Percentiles rank a stretch among this genome's conserved stretches.
Evolutionary conservation across 2,329 filamentous ascomycete species (phyloP).

Genomic region (Neoscytalidium dimidiatum): DNA sequence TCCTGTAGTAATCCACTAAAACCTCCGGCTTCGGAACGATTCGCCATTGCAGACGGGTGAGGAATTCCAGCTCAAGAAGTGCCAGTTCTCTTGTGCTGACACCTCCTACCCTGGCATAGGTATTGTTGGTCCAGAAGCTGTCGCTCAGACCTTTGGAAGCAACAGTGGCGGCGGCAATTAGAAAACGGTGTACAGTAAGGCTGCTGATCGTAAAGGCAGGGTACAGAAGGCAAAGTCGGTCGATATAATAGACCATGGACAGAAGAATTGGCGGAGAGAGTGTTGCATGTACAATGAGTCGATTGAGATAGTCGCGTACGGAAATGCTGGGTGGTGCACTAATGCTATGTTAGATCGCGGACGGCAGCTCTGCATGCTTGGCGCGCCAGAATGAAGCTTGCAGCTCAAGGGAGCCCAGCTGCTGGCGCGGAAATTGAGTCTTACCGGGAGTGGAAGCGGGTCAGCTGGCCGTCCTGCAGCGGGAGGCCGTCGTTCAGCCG

Average conservation of each 20-base stretch:
- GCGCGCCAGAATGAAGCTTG: neutral
- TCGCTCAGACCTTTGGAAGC: slow-evolving; percentile 95
- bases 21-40: slow-evolving; percentile 96
- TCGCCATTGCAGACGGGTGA: slow-evolving; percentile 91
- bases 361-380: neutral
- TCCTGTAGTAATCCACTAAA: slow-evolving; percentile 88
- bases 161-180: slow-evolving; percentile 94
- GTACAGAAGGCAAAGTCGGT: slow-evolving; percentile 88
- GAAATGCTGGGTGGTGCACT: slow-evolving; percentile 85
- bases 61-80: slow-evolving; percentile 87
- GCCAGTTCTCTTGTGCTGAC: slow-evolving; percentile 89
- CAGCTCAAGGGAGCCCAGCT: neutral
- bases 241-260: slow-evolving; percentile 99
- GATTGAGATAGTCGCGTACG: slow-evolving; percentile 88
- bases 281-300: slow-evolving; percentile 90
- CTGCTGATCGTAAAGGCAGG: slow-evolving; percentile 95
- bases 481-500: slow-evolving; percentile 88
- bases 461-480: slow-evolving; percentile 81
- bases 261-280: slow-evolving; percentile 91
- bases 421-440: slow-evolving; percentile 21
- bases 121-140: slow-evolving; percentile 97
- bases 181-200: slow-evolving; percentile 92
- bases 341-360: slow-evolving; percentile 18
- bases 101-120: slow-evolving; percentile 90
- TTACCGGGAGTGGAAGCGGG: slow-evolving; percentile 91